Base-by-base conservation (phyloP, 2,329 filamentous ascomycete species). In the Colletotrichum endophyticum region DNA sequence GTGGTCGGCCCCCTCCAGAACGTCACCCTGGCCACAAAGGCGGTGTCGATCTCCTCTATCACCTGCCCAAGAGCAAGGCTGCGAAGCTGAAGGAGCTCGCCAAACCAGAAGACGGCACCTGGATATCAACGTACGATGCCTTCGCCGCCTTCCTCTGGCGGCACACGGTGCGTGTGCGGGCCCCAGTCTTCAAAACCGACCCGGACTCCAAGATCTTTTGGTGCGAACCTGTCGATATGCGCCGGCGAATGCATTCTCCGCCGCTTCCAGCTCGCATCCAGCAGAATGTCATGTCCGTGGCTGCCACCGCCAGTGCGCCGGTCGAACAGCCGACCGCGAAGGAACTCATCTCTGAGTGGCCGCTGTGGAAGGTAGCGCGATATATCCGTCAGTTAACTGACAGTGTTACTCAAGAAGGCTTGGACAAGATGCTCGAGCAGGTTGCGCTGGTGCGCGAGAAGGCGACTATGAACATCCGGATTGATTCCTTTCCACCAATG, bases 81-180 rank as follows among this genome's bases (percentile, higher is more conserved):
- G 83, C 83, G 0, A 78, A 83, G 66, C 79, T 89, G 6, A 88
- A 88, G 75, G 78, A 76, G 13, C 79, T 84, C 2, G 86, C 85
- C 0, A 79, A 66, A 1, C 84, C 85, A 0, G 66, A 79, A 0
- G 83, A 85, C 22, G 84, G 82, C 8, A 79, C 80, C 13, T 87
- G 86, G 85, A 83, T 89, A 39, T 88, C 87, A 6, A 88, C 85
- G 3, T 88, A 88, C 76, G 87, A 88, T 66, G 86, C 86, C n/a
- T 83, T 85, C 72, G 81, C 82, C 2, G 86, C 87, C 12, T 84
- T 85, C 56, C 81, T 88, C 11, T 88, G 86, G 86, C 85, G 86
- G 3, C 80, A 80, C 5, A 72, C 87, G 0, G 82, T 85, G 3
- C 81, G 82, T 4, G 79, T 85, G 6, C 83, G 86, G 12, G 82